Evolutionary conservation across 805 yeast species (phyloP).

Genomic region (Yamadazyma sp.): DNA sequence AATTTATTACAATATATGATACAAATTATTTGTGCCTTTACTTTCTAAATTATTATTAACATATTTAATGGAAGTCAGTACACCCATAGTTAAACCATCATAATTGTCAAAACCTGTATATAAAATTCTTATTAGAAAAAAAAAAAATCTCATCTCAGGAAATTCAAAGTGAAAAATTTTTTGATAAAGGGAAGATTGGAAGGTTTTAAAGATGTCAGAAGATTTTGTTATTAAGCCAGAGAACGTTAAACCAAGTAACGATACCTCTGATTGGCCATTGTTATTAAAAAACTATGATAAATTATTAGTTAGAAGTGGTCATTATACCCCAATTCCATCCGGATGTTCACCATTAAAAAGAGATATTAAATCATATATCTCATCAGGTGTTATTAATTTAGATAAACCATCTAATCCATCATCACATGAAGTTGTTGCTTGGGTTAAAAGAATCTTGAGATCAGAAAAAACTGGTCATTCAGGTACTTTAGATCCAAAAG

Average conservation of each 20-base stretch:
- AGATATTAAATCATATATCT: slow-evolving; percentile 83
- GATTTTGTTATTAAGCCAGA: slow-evolving; percentile 88
- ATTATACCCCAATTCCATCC: slow-evolving; percentile 94
- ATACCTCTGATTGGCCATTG: slow-evolving; percentile 94
- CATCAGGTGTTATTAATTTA: slow-evolving; percentile 94
- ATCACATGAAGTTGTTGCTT: slow-evolving; percentile 98
- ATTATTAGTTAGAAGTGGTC: slow-evolving; percentile 91
- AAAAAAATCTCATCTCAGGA: slow-evolving; percentile 3
- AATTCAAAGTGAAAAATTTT: slow-evolving; percentile 1
- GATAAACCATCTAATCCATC: slow-evolving; percentile 99
- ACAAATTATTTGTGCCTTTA: too few species aligned
- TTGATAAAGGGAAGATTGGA: too few species aligned
- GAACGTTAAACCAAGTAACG: slow-evolving; percentile 68
- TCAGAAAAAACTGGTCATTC: slow-evolving; percentile 98
- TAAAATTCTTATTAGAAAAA: too few species aligned
- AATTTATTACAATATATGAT: too few species aligned
- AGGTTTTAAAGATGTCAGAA: slow-evolving; percentile 47
- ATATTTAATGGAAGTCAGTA: too few species aligned
- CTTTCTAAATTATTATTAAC: too few species aligned
- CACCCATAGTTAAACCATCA: too few species aligned
- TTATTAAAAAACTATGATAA: slow-evolving; percentile 91
- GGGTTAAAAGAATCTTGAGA: slow-evolving; percentile 95
- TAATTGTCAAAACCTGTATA: too few species aligned
- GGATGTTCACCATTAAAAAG: slow-evolving; percentile 95
- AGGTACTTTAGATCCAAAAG: slow-evolving; percentile 98